Base-by-base conservation (phyloP, 345 rosid species). In the Firmiana major region DNA sequence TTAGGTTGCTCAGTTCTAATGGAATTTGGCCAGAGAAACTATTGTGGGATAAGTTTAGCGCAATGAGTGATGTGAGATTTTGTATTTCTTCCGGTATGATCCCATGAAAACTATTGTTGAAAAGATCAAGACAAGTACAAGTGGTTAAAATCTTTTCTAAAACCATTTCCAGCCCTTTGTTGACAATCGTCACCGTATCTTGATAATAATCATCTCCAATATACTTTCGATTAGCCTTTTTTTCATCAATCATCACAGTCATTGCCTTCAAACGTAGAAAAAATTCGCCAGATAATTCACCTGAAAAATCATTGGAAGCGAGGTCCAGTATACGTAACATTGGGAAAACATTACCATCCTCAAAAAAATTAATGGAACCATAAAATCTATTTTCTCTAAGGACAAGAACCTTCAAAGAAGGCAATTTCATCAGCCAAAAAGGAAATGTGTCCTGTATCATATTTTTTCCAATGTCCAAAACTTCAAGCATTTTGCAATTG, bases 21-120 rank as follows among this genome's bases (percentile, higher is more conserved):
- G 79, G 77, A 4, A 80, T 63, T 31, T 15, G 6, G 17, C 86
- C 64, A 1, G 19, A 26, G 46, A 83, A 51, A 31, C 17, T 0
- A 15, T 80, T 83, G 17, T 55, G 16, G 42, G 83, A 79, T 0
- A 83, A 60, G 48, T 75, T 75, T 0, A 80, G 57, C 64, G 49
- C 1, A 0, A 1, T 62, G 9, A 80, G 75, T 24, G 75, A 45
- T 0, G 6, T 57, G 1, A 79, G 24, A 21, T 19, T 9, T n/a
- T 22, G 21, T 1, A 80, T 28, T 0, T 38, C 60, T 73, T 38
- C 59, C 0, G 80, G 81, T 28, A 80, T 77, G 48, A 24, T 36
- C 7, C 82, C 85, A 34, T 46, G 28, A 1, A 81, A 81, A 19
- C 42, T 46, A 60, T 75, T 78, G 34, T 63, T 45, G 43, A 79